These are phyloP conservation scores for Serendipita sp. DNA, from an alignment of 768 basidiomycete species.

Conservation along the genomic window DNA sequence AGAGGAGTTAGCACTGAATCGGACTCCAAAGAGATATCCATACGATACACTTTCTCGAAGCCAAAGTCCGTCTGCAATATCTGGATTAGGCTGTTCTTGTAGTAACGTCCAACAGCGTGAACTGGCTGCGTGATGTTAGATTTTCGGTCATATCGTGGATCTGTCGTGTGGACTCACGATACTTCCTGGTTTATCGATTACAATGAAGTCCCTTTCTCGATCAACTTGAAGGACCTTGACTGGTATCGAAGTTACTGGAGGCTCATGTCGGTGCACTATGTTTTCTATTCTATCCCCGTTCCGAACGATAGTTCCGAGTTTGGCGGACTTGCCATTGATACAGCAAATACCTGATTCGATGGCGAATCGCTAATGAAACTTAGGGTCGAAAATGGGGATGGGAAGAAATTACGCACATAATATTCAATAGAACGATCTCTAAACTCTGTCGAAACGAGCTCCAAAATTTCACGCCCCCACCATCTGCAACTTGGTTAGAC, in stretches of 20 bases:
- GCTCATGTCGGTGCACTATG: conserved; percentile 91
- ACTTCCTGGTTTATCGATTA: conserved; percentile 92
- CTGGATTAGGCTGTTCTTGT: conserved; percentile 72
- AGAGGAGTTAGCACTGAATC: not conserved
- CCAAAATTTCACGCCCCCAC: conserved; percentile 72
- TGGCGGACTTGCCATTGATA: conserved; percentile 78
- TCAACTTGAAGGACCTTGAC: conserved; percentile 69
- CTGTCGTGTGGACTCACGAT: conserved; percentile 45
- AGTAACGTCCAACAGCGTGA: conserved; percentile 83
- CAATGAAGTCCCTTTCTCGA: conserved; percentile 62
- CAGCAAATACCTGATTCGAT: conserved; percentile 91
- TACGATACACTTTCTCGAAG: conserved; percentile 68
- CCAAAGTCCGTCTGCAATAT: conserved; percentile 75
- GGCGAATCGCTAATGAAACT: conserved; percentile 34
- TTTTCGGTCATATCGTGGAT: conserved; percentile 5
- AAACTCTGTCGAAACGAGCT: conserved; percentile 88
- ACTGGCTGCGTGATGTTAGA: conserved; percentile 42
- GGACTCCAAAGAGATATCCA: conserved; percentile 19
- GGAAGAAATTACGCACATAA: conserved; percentile 48
- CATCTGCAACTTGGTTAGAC: conserved; percentile 22
- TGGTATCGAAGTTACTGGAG: conserved; percentile 73
- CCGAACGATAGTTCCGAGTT: conserved; percentile 56
- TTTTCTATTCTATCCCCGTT: conserved; percentile 94
- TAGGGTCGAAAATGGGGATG: not conserved
- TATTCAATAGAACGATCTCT: conserved; percentile 88